A percentile compares a stretch with the other conserved stretches of the same genome.
Evolutionary conservation across 169 alveolate genomes (phyloP).

Genomic region (Blepharisma undulans): DNA sequence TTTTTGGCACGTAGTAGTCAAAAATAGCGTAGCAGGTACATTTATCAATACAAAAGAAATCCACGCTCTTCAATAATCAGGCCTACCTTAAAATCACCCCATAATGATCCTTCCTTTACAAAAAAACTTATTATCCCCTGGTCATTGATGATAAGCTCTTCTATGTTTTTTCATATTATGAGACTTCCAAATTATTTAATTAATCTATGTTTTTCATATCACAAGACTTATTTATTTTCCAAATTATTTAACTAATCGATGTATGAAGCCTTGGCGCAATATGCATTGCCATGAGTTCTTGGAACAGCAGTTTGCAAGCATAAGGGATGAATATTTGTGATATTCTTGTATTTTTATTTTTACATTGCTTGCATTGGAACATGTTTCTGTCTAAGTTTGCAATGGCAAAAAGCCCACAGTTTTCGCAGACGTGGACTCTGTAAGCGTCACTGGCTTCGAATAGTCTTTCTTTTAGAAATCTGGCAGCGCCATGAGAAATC

Average conservation of each 20-base stretch:
- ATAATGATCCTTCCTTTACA: conserved; percentile 39
- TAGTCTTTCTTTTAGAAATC: conserved; percentile 98
- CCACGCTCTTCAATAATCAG: conserved; percentile 18
- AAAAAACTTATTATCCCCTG: conserved; percentile 32
- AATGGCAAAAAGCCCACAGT: conserved; percentile 94
- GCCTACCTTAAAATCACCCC: conserved; percentile 28
- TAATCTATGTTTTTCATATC: no score
- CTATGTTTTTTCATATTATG: background rate
- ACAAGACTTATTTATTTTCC: background rate
- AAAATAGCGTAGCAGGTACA: conserved; percentile 9
- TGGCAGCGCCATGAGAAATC: conserved; percentile 99
- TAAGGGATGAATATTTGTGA: conserved; percentile 96
- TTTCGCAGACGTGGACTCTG: conserved; percentile 98
- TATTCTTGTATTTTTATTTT: conserved; percentile 86
- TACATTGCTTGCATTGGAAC: conserved; percentile 92
- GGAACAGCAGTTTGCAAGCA: conserved; percentile 97
- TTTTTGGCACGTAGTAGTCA: background rate
- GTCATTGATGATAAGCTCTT: conserved; percentile 33
- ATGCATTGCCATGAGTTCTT: conserved; percentile 98
- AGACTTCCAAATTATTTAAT: background rate
- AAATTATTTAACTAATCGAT: background rate
- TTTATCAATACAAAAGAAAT: background rate
- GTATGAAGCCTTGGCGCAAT: conserved; percentile 93
- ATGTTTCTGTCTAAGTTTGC: conserved; percentile 93
- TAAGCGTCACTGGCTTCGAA: conserved; percentile 98